Conservation (phyloP, 2,329 filamentous ascomycete genomes). For the Cladosporium austrohemisphaericum region DNA sequence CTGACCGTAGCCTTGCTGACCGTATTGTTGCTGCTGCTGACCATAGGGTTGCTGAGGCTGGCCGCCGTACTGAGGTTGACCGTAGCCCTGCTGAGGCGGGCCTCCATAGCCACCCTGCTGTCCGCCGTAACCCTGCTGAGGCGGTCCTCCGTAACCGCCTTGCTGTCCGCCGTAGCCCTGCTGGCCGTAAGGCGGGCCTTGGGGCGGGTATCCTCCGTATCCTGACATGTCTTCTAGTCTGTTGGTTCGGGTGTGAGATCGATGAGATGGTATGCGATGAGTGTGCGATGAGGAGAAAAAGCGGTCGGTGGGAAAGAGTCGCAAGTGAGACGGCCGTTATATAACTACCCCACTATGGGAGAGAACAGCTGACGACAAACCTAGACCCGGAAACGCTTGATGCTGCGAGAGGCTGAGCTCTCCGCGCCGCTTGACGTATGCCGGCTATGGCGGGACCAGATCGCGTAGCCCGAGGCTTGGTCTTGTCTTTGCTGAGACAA, state of each 20-base stretch:
- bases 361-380: slow-evolving; percentile 9
- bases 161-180: slow-evolving; percentile 19
- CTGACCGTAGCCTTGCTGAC: slow-evolving; percentile 20
- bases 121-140: slow-evolving; percentile 19
- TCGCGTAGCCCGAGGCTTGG: neutral
- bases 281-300: neutral
- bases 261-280: neutral
- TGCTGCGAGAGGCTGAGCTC: slow-evolving; percentile 5
- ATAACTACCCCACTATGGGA: neutral
- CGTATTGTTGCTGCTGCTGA: slow-evolving; percentile 25
- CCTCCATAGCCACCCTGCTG: slow-evolving; percentile 19
- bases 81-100: slow-evolving; percentile 25
- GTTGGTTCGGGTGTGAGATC: neutral
- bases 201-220: slow-evolving; percentile 34
- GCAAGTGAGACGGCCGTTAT: neutral
- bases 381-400: neutral
- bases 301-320: neutral
- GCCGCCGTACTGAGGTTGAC: slow-evolving; percentile 19
- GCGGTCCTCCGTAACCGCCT: slow-evolving; percentile 19
- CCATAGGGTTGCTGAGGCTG: slow-evolving; percentile 26
- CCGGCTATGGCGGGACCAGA: neutral
- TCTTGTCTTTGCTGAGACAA: neutral
- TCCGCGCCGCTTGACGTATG: neutral
- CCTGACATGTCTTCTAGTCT: slow-evolving; percentile 44
- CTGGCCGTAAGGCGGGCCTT: slow-evolving; percentile 23